phyloP scores from a whole-genome alignment of 2,329 filamentous ascomycete genomes.

The Arachnopeziza araneosa region DNA sequence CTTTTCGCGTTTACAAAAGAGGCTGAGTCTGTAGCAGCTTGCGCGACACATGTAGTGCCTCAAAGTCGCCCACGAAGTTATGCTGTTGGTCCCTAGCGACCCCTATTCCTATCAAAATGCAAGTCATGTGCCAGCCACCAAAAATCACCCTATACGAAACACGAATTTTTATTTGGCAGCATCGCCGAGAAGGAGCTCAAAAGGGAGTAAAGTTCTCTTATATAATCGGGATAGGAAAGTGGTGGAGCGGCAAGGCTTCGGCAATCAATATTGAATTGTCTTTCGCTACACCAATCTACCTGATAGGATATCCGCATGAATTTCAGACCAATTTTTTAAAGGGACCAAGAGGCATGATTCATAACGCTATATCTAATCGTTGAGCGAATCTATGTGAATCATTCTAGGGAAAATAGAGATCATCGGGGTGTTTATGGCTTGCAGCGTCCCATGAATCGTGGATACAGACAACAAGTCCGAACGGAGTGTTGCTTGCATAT shows the following conservation, averaged over 20 bases:
- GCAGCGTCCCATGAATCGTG: slow-evolving; percentile 75
- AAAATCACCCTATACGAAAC: background rate
- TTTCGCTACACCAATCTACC: background rate
- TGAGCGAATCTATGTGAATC: background rate
- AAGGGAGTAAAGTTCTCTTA: background rate
- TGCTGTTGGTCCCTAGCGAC: background rate
- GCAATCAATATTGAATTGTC: background rate
- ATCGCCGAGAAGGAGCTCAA: background rate
- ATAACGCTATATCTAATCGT: background rate
- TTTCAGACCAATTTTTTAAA: background rate
- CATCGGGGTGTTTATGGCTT: slow-evolving; percentile 51
- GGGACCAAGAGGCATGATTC: background rate
- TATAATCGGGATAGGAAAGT: background rate
- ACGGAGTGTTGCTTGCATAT: slow-evolving; percentile 60
- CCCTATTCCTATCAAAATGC: background rate
- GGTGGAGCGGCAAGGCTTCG: background rate
- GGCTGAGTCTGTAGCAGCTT: background rate
- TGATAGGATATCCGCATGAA: background rate
- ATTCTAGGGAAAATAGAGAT: slow-evolving; percentile 2
- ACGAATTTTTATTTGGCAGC: background rate
- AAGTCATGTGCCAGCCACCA: background rate
- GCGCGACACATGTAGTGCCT: no score
- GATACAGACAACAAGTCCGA: slow-evolving; percentile 66
- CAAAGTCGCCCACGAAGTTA: no score
- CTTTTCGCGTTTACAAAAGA: background rate